A percentile compares a stretch with the other conserved stretches of the same genome.
These are phyloP conservation scores for Testicularia cyperi DNA, from an alignment of 1,284 basidiomycete genomes.

Conservation along the genomic window DNA sequence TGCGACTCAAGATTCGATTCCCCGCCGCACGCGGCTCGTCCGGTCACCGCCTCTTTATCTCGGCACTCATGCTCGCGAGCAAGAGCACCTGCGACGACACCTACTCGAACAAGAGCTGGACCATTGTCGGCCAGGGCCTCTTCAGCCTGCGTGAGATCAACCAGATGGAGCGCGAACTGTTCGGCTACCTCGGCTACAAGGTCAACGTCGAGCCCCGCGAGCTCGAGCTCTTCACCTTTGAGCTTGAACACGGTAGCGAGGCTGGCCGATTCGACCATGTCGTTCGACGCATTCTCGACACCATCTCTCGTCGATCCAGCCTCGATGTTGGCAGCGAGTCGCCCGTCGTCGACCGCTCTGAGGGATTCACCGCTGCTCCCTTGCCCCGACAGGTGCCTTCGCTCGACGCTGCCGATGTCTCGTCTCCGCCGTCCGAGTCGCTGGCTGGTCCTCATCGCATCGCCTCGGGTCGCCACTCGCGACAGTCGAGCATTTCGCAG, in stretches of 20 bases:
- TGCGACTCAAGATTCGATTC: slow-evolving; percentile 57
- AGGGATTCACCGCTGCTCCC: not conserved
- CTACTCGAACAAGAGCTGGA: slow-evolving; percentile 60
- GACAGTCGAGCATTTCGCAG: slow-evolving; percentile 29
- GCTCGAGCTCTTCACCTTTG: slow-evolving; percentile 47
- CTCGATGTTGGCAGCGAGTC: slow-evolving; percentile 1
- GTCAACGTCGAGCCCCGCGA: slow-evolving; percentile 53
- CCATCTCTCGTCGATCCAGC: slow-evolving; percentile 26
- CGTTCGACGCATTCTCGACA: slow-evolving; percentile 22
- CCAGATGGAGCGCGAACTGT: slow-evolving; percentile 60
- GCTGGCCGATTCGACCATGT: slow-evolving; percentile 25
- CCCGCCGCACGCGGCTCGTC: slow-evolving; percentile 59
- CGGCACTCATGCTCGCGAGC: slow-evolving; percentile 59
- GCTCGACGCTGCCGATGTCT: slow-evolving; percentile 23
- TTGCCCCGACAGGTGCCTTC: slow-evolving; percentile 14
- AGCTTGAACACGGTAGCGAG: slow-evolving; percentile 39
- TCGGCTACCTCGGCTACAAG: slow-evolving; percentile 57
- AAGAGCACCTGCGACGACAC: slow-evolving; percentile 60
- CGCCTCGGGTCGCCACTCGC: slow-evolving; percentile 21
- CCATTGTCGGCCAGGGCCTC: slow-evolving; percentile 58
- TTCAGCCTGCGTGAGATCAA: slow-evolving; percentile 59
- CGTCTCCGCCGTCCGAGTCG: slow-evolving; percentile 34
- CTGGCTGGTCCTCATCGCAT: slow-evolving; percentile 23
- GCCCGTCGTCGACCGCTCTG: not conserved
- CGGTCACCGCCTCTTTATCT: slow-evolving; percentile 60